Base-by-base conservation (phyloP, 1,139 yeast genomes). In the Blastobotrys illinoisensis region DNA sequence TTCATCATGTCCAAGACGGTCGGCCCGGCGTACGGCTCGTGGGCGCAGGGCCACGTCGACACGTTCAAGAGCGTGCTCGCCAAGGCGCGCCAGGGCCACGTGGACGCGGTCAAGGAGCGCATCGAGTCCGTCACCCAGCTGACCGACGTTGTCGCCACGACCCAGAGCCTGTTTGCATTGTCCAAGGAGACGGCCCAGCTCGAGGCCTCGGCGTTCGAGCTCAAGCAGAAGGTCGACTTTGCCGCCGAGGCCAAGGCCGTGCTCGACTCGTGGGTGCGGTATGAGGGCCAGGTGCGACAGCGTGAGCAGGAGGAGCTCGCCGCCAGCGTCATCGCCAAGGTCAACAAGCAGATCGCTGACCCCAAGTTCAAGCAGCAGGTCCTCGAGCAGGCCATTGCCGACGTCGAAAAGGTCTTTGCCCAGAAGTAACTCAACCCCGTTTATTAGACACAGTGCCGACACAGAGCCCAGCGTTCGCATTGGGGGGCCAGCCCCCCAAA, bases 181-280 rank as follows among this genome's bases (percentile, higher is more conserved):
- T 91, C 99, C 61, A 91, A 89, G 80, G 97, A 93, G 78, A 93
- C 99, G 61, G 97, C 93, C 64, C 82, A 88, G 77, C 82, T 90
- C 69, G 99, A 93, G 81, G 95, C 97, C 62, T 82, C 89, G 76
- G 83, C 93, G 53, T 93, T 91, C 69, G 96, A 86, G 76, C 82
- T 88, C 73, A 87, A 90, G 80, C 99, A 93, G 80, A 77, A 85
- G 72, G 89, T 88, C 64, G 93, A 86, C 62, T 82, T 89, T 66
- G 93, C 95, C 59, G 67, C 78, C 59, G 97, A 90, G 79, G 98
- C 98, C 70, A 90, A 87, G 80, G 77, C 95, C 57, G 96, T 93
- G 59, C 84, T 93, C 72, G 99, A 93, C 77, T 89, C 98, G 43
- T 93, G 99, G 99, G 98, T 90, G 67, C 89, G 98, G 84, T 89